Base-by-base conservation (phyloP, 306 rosid species). In the Begonia fuchsioides region DNA sequence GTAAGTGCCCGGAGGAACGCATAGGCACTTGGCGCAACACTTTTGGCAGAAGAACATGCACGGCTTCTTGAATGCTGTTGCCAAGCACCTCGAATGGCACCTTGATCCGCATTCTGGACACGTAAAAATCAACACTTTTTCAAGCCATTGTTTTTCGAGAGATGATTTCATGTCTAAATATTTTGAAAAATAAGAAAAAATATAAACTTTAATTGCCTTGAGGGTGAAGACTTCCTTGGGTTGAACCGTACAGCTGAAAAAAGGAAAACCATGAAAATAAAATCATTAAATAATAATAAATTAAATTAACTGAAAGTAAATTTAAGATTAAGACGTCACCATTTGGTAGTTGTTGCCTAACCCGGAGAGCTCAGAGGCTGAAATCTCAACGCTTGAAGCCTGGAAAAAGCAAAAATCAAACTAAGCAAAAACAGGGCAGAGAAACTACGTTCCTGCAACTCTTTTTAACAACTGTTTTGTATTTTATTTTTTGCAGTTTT, bases 161-260 rank as follows among this genome's bases (percentile, higher is more conserved):
- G 12, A 10, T 41, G 0, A 41, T 10, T 40, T 40, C 32, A 6
- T 41, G 14, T 41, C 6, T 2, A 10, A 10, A 2, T 6, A 10
- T 41, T 41, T 3, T 1, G 2, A 41, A 41, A 41, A 41, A 41
- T 7, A 41, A 41, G 0, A n/a, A 4, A 6, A 2, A 3, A 12
- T 20, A 45, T 15, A 12, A 0, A 47, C 45, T 20, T 20, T 9
- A 15, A n/a, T 14, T 40, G 2, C 65, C 65, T 60, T 60, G 65
- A 43, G 65, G 65, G 44, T 15, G 65, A 44, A 60, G 65, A 45
- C 58, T 60, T 43, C 65, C 65, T 44, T 60, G 65, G 11, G 65
- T 52, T 3, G 65, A 8, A 17, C 65, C 65, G n/a, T 60, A 43
- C 57, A 50, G 65, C 32, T 15, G 12, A 16, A 32, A 1, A 11